Percentiles rank a stretch among this genome's conserved stretches.
Conservation (phyloP, 2,329 filamentous ascomycete genomes). For the Neoscytalidium dimidiatum region DNA sequence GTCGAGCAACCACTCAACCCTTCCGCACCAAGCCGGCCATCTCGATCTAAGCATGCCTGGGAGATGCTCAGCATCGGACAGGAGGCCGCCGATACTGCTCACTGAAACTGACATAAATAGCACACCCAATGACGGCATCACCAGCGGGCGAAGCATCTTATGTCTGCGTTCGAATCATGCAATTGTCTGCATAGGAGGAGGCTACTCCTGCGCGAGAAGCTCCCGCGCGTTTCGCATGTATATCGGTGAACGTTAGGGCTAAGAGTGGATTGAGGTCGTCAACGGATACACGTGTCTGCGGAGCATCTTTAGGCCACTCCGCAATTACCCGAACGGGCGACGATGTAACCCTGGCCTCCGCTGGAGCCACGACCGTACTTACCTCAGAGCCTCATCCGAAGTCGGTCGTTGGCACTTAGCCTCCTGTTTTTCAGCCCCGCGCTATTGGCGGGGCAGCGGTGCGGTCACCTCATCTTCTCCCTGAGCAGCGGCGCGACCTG, state of each 20-base stretch:
- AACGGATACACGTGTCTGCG: constrained; percentile 21
- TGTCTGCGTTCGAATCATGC: constrained; percentile 14
- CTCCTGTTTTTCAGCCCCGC: constrained; percentile 12
- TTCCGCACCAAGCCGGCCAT: not conserved
- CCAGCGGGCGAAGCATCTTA: not conserved
- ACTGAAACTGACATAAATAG: constrained; percentile 13
- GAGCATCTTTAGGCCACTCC: constrained; percentile 9
- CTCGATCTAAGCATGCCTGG: not conserved
- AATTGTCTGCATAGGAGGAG: constrained; percentile 11
- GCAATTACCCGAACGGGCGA: constrained; percentile 14
- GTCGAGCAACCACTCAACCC: not conserved
- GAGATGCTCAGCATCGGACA: constrained; percentile 1
- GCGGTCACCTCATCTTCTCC: constrained; percentile 28
- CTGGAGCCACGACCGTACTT: constrained; percentile 12
- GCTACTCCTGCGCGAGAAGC: not conserved
- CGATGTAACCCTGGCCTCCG: constrained; percentile 17
- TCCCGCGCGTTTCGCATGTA: constrained; percentile 7
- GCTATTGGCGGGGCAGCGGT: constrained; percentile 2
- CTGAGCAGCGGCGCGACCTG: constrained; percentile 63
- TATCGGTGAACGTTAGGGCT: constrained; percentile 17
- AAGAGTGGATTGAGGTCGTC: constrained; percentile 13
- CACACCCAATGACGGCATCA: constrained; percentile 12
- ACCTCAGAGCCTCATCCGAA: constrained; percentile 19
- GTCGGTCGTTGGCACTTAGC: constrained; percentile 7
- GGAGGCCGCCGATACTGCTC: constrained; percentile 9